Evolutionary conservation across 148 eudicot genomes (phyloP).

Genomic region (Limonium bicolor): DNA sequence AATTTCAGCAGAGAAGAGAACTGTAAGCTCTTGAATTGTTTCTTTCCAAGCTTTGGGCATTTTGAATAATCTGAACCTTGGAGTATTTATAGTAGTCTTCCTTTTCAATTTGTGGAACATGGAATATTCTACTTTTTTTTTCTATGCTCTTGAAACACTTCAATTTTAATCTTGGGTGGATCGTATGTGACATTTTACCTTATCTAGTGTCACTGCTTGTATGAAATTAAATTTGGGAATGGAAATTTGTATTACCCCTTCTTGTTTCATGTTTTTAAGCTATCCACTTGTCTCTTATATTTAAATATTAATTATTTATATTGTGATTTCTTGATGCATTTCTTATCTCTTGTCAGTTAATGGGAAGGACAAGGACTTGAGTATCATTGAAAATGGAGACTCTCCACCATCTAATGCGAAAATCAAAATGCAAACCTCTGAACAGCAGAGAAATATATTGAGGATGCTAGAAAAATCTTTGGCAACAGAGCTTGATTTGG

Average conservation of each 20-base stretch:
- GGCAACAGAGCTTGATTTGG: slow-evolving; percentile 76
- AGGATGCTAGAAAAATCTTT: slow-evolving; percentile 83
- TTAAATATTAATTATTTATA: too few relatives aligned
- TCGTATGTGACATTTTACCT: neutral
- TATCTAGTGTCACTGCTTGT: neutral
- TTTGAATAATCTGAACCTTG: neutral
- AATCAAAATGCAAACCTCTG: slow-evolving; percentile 64
- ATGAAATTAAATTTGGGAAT: too few relatives aligned
- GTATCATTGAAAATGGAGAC: slow-evolving; percentile 17
- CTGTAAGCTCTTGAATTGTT: slow-evolving; percentile 18
- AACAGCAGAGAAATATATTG: slow-evolving; percentile 63
- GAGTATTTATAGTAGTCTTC: too few relatives aligned
- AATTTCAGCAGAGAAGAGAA: slow-evolving; percentile 25
- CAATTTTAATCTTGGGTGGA: neutral
- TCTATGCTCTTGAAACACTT: too few relatives aligned
- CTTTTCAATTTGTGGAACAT: too few relatives aligned
- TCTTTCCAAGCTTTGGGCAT: slow-evolving; percentile 1
- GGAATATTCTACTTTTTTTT: too few relatives aligned
- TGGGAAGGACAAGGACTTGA: slow-evolving; percentile 21
- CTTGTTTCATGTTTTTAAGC: too few relatives aligned
- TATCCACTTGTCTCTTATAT: too few relatives aligned
- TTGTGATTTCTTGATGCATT: slow-evolving; percentile 2
- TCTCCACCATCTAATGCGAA: slow-evolving; percentile 20
- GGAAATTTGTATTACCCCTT: too few relatives aligned
- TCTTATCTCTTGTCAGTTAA: slow-evolving; percentile 27